Percentiles rank a stretch among this genome's conserved stretches.
phyloP scores from a whole-genome alignment of 2,329 filamentous ascomycete genomes.

The Phyllosticta citriasiana region DNA sequence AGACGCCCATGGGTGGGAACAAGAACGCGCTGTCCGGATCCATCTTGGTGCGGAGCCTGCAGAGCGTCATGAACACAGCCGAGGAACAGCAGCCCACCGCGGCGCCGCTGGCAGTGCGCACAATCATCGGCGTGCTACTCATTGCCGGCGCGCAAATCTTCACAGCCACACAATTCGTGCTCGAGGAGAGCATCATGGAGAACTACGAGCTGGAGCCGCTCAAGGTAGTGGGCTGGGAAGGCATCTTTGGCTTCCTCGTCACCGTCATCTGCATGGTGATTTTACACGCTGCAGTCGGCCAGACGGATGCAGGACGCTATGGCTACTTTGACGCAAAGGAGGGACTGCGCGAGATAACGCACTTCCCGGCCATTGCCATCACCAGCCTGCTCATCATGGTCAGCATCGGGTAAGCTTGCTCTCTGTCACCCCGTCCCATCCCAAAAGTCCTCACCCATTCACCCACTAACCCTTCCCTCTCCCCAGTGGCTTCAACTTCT shows the following conservation, averaged over 20 bases:
- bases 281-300: constrained; percentile 66
- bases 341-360: constrained; percentile 70
- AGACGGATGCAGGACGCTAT: constrained; percentile 59
- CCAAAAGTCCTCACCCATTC: not conserved
- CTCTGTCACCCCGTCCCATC: not conserved
- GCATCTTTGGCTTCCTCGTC: constrained; percentile 75
- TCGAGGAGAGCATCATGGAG: constrained; percentile 88
- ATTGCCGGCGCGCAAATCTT: constrained; percentile 96
- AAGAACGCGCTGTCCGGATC: constrained; percentile 1
- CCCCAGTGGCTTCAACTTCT: constrained; percentile 90
- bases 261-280: constrained; percentile 72
- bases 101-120: constrained; percentile 51
- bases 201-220: constrained; percentile 73
- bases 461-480: not conserved
- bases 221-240: constrained; percentile 92
- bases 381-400: constrained; percentile 91
- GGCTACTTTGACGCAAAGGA: constrained; percentile 89
- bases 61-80: not conserved
- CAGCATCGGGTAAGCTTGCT: constrained; percentile 68
- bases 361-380: constrained; percentile 59
- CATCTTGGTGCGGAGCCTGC: constrained; percentile 4
- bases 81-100: constrained; percentile 16
- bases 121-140: constrained; percentile 73
- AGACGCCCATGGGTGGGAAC: constrained; percentile 2
- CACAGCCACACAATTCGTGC: constrained; percentile 89